Conservation (phyloP, 352 stramenopile genomes). For the Phytophthora cryptogea region DNA sequence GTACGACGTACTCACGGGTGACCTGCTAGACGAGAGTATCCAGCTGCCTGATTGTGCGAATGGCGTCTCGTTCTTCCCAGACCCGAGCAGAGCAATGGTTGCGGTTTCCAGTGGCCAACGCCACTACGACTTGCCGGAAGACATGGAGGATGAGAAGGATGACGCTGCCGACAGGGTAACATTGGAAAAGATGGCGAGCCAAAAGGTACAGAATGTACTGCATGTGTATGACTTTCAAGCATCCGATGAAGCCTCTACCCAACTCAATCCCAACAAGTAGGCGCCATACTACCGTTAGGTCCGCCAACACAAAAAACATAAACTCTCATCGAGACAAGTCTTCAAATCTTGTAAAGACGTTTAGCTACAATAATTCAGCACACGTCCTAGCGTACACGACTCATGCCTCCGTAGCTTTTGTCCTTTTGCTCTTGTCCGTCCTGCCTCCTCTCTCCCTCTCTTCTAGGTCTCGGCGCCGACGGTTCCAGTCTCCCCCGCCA, state of each 20-base stretch:
- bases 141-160: conserved; percentile 57
- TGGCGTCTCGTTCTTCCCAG: conserved; percentile 79
- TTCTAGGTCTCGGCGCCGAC: conserved; percentile 19
- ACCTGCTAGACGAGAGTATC: conserved; percentile 52
- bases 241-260: background rate
- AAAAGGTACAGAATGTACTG: conserved; percentile 34
- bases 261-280: no score
- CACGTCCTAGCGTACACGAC: conserved; percentile 46
- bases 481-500: conserved; percentile 74
- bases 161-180: conserved; percentile 4
- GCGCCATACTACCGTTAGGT: no score
- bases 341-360: no score
- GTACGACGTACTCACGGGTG: conserved; percentile 61
- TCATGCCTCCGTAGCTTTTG: conserved; percentile 64
- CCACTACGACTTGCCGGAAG: conserved; percentile 63
- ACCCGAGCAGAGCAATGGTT: conserved; percentile 42
- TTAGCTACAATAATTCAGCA: background rate
- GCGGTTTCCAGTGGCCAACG: conserved; percentile 70
- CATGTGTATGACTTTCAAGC: conserved; percentile 53
- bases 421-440: conserved; percentile 26
- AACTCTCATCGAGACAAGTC: no score
- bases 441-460: conserved; percentile 15
- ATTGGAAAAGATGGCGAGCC: background rate
- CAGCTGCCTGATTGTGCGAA: conserved; percentile 64
- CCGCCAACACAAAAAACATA: no score